A percentile compares a stretch with the other conserved stretches of the same genome.
Conservation (phyloP, 805 yeast genomes). For the Yarrowia keelungensis region DNA sequence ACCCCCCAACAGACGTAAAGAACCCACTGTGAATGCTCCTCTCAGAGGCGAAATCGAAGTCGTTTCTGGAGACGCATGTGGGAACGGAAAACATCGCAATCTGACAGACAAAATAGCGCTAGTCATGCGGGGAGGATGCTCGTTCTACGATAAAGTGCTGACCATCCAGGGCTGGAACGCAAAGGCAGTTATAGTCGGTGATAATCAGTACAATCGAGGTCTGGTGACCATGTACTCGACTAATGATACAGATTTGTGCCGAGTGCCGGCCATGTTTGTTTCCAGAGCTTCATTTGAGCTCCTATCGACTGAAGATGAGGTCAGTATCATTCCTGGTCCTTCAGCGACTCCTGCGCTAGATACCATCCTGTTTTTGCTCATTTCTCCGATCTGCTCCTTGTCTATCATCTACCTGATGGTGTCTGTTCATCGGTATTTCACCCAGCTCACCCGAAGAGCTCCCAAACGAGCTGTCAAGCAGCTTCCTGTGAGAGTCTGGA, state of each 20-base stretch:
- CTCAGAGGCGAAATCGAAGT: slow-evolving; percentile 44
- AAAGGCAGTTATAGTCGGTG: slow-evolving; percentile 62
- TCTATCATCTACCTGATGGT: slow-evolving; percentile 50
- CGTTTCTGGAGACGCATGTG: slow-evolving; percentile 45
- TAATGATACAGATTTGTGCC: slow-evolving; percentile 54
- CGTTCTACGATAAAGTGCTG: slow-evolving; percentile 60
- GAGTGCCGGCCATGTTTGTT: slow-evolving; percentile 61
- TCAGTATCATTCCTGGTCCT: slow-evolving; percentile 42
- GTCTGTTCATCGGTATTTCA: slow-evolving; percentile 50
- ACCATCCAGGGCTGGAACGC: slow-evolving; percentile 58
- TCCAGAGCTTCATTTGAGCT: slow-evolving; percentile 54
- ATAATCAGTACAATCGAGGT: slow-evolving; percentile 56
- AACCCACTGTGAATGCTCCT: slow-evolving; percentile 33
- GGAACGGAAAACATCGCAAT: slow-evolving; percentile 42
- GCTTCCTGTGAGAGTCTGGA: slow-evolving; percentile 52
- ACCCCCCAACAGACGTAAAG: slow-evolving; percentile 40
- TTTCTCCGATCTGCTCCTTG: slow-evolving; percentile 53
- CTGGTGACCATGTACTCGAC: slow-evolving; percentile 63
- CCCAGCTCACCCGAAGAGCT: slow-evolving; percentile 50
- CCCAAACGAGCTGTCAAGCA: slow-evolving; percentile 51
- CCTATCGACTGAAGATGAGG: slow-evolving; percentile 42
- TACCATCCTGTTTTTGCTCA: slow-evolving; percentile 51
- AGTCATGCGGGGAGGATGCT: slow-evolving; percentile 60
- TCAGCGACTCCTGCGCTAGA: slow-evolving; percentile 50
- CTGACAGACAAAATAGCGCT: slow-evolving; percentile 49